Base-by-base conservation (phyloP, 2,329 filamentous ascomycete genomes). In the Trematosphaeria pertusa region DNA sequence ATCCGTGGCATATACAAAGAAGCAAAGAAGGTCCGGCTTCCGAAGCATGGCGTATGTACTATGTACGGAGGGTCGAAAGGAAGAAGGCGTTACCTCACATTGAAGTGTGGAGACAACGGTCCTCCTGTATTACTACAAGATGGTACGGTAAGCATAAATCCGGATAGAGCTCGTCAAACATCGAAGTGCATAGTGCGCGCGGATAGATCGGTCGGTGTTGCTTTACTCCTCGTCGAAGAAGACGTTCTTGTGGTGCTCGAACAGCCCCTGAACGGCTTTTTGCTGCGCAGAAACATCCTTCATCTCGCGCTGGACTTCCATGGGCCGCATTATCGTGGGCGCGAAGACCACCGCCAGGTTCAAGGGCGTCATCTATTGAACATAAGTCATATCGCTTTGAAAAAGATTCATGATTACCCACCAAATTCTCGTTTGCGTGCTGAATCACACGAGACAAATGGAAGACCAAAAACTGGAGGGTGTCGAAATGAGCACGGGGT, bases 311-410 rank as follows among this genome's bases (percentile, higher is more conserved):
- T 96, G 91, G 51, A 97, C 83, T 64, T 87, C 93, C 67, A 86
- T 81, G 46, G 95, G 91, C 59, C 93, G 85, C 90, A 99, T 96
- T 61, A 99, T 95, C 1, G 94, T 99, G 6, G 94, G 94, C 7
- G 94, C 94, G 69, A 99, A 99, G 28, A 99, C 94, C 32, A 99
- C 94, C 3, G 94, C 91, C 51, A 97, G 77, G 68, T 99, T 99
- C 74, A 95, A 89, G 46, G 93, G 89, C 18, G 91, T 96, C 94
- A 99, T 99, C 85, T 89, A 28, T n/a, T n/a, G 24, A 28, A 7
- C 24, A 28, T 28, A 12, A 28, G 7, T 28, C 7, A 12, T 28
- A 8, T 8, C 24, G n/a, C n/a, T n/a, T n/a, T n/a, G n/a, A n/a
- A n/a, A n/a, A n/a, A n/a, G n/a, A n/a, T n/a, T 28, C 24, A 28